phyloP scores from a whole-genome alignment of 768 basidiomycete species.

The Pleurotus tuber-regium region DNA sequence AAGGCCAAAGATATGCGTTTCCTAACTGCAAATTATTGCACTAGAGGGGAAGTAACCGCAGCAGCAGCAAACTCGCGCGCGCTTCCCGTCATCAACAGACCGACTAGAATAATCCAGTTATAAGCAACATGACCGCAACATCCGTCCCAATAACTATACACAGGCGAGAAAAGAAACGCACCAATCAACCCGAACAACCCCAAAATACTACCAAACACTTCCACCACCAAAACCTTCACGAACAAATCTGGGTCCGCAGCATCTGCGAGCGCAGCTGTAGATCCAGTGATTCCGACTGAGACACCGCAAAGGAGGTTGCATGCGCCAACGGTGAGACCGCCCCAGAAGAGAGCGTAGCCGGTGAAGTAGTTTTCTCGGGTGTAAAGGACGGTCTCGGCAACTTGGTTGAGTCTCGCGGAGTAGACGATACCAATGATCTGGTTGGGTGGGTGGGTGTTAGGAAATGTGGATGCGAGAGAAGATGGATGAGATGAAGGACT shows the following conservation, averaged over 20 bases:
- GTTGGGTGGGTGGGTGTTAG: no score
- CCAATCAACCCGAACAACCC: slow-evolving; percentile 93
- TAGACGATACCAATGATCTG: slow-evolving; percentile 97
- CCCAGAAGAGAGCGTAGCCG: slow-evolving; percentile 95
- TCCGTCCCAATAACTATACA: no score
- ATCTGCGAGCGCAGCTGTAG: slow-evolving; percentile 92
- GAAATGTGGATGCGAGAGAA: no score
- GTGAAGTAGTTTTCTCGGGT: slow-evolving; percentile 91
- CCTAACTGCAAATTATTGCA: slow-evolving; percentile 20
- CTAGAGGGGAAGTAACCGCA: slow-evolving; percentile 22
- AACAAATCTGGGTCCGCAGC: slow-evolving; percentile 94
- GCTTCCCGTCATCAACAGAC: slow-evolving; percentile 72
- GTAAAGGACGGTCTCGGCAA: slow-evolving; percentile 70
- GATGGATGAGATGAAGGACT: slow-evolving; percentile 25
- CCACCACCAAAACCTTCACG: slow-evolving; percentile 95
- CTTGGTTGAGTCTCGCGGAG: slow-evolving; percentile 69
- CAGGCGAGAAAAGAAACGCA: slow-evolving; percentile 33
- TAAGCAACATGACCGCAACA: no score
- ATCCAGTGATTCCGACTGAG: slow-evolving; percentile 92
- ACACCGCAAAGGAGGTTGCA: slow-evolving; percentile 96
- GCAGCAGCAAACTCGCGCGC: slow-evolving; percentile 58
- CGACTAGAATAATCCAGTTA: no score
- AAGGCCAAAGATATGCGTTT: no score
- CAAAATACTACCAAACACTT: slow-evolving; percentile 89
- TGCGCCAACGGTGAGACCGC: slow-evolving; percentile 88